Evolutionary conservation across 139 green algal species (phyloP), one percentile per base, ranked within the genome.

Genomic region (Haematococcus sp.): DNA sequence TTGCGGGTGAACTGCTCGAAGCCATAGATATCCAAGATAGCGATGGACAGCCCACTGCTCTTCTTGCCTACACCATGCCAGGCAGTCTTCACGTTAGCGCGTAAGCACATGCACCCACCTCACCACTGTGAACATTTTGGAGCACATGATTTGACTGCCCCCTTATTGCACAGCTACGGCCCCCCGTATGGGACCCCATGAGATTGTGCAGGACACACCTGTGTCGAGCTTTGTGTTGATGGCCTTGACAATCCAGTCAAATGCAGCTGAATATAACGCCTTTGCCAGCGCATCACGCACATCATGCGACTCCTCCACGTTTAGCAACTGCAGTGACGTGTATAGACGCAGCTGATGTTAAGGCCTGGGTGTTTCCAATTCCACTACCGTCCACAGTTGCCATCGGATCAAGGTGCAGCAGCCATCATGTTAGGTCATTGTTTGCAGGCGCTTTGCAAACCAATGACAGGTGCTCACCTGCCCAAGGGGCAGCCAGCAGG

Each of bases 1-100:
- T 97, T 97, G 65, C 70, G 75, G 13, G 85, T 74, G 71, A 95
- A 96, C 69, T 80, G 84, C 82, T 98, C 94, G 76, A 98, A 98
- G 71, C 94, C 93, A 78, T 98, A 98, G 78, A 98, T 97, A 70
- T 97, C 93, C 71, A 98, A 84, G 63, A 96, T 97, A 67, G 89
- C 84, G 61, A 97, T 91, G 83, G 59, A 86, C 40, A 75, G 70
- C 11, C 84, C 70, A 20, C 51, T 75, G 19, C 40, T 11, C 40
- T 49, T 49, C 40, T 49, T 49, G 40, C 40, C 40, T 49, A 25
- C 31, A 68, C n/a, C 23, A 28, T 52, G 9, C 31, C 13, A 68
- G 7, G 33, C 31, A 70, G 4, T 54, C 60, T 44, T 7, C 28
- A 68, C n/a, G n/a, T n/a, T n/a, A n/a, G n/a, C n/a, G n/a, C n/a